phyloP scores from a whole-genome alignment of 345 rosid genomes.

The sweet orange (Citrus sinensis) region DVS_A1.0 CM039169.1:22996001-22996500 shows the following conservation, averaged over 20 bases:
- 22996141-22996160: too few relatives aligned
- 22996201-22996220: slow-evolving; percentile 86
- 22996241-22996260: slow-evolving; percentile 59
- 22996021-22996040: background rate
- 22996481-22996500: slow-evolving; percentile 73
- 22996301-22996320: background rate
- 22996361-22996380: slow-evolving; percentile 66
- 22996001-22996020: background rate
- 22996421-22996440: slow-evolving; percentile 72
- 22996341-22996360: slow-evolving; percentile 73
- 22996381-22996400: slow-evolving; percentile 54
- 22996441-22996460: slow-evolving; percentile 82
- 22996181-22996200: slow-evolving; percentile 26
- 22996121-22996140: too few relatives aligned
- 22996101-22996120: background rate
- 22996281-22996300: background rate
- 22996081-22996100: background rate
- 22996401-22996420: slow-evolving; percentile 91
- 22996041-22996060: background rate
- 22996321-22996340: slow-evolving; percentile 79
- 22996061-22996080: background rate
- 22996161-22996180: background rate
- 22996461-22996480: slow-evolving; percentile 61
- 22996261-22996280: background rate
- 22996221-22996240: slow-evolving; percentile 90